Evolutionary conservation across 2,329 filamentous ascomycete genomes (phyloP).

Genomic region (Colletotrichum tropicale): DNA sequence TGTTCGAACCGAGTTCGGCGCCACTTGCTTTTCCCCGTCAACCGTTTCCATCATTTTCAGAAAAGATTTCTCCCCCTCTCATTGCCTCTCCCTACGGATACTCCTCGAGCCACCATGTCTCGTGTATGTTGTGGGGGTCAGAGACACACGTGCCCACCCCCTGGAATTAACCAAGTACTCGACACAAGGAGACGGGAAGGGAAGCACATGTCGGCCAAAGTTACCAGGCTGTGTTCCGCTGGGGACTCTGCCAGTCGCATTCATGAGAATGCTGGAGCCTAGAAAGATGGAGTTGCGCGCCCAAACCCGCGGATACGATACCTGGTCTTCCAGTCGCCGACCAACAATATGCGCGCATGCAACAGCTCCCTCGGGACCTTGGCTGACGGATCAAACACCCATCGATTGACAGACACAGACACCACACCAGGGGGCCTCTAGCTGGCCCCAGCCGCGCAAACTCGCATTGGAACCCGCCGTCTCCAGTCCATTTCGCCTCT

Average conservation of each 20-base stretch:
- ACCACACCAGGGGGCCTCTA: background rate
- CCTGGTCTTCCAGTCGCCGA: background rate
- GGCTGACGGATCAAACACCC: background rate
- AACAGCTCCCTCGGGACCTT: background rate
- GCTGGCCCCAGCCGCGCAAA: background rate
- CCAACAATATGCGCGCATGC: background rate
- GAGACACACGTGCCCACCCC: background rate
- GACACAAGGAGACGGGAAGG: background rate
- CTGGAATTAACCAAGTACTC: background rate
- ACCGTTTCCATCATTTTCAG: background rate
- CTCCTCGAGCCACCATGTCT: background rate
- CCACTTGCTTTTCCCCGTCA: background rate
- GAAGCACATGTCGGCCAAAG: background rate
- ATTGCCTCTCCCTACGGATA: background rate
- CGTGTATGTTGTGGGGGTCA: background rate
- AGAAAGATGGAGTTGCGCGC: conserved; percentile 9
- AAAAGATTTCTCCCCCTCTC: background rate
- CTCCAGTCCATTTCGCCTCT: background rate
- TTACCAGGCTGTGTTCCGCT: background rate
- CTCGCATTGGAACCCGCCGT: background rate
- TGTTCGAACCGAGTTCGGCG: background rate
- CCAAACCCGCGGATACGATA: conserved; percentile 3
- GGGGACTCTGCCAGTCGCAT: conserved; percentile 1
- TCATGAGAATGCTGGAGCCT: conserved; percentile 15
- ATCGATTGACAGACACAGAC: background rate